These are phyloP conservation scores for Talaromyces proteolyticus DNA, from an alignment of 495 filamentous ascomycete genomes.

Conservation along the genomic window DNA sequence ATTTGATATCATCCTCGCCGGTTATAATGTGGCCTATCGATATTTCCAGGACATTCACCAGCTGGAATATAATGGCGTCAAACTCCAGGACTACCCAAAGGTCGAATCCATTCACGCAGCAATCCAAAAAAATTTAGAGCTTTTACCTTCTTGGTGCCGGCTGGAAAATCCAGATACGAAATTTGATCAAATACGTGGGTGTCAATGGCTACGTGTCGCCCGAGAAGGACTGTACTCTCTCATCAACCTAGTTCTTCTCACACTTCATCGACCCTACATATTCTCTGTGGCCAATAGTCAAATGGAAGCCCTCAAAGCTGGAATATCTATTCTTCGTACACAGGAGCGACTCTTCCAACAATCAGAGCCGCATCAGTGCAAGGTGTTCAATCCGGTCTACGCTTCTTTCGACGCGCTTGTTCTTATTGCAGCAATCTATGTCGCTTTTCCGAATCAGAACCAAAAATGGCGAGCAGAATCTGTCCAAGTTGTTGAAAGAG, in stretches of 20 bases:
- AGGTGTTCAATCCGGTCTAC: slow-evolving; percentile 49
- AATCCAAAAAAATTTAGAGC: slow-evolving; percentile 36
- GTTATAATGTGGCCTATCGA: slow-evolving; percentile 16
- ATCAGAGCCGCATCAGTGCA: slow-evolving; percentile 45
- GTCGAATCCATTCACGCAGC: slow-evolving; percentile 48
- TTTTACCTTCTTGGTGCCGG: slow-evolving; percentile 46
- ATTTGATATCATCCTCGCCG: slow-evolving; percentile 16
- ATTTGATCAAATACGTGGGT: slow-evolving; percentile 42
- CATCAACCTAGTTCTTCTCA: slow-evolving; percentile 48
- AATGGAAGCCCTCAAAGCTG: slow-evolving; percentile 47
- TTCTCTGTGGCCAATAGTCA: slow-evolving; percentile 48
- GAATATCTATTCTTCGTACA: slow-evolving; percentile 46
- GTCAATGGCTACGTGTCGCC: slow-evolving; percentile 45
- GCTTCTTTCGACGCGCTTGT: slow-evolving; percentile 59
- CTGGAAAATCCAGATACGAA: slow-evolving; percentile 48
- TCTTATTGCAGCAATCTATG: slow-evolving; percentile 52
- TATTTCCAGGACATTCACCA: slow-evolving; percentile 16
- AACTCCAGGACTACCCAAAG: slow-evolving; percentile 42
- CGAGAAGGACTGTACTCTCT: slow-evolving; percentile 41
- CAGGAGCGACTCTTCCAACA: slow-evolving; percentile 44
- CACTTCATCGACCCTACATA: slow-evolving; percentile 57
- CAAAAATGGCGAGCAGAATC: slow-evolving; percentile 29
- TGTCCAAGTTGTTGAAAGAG: slow-evolving; percentile 48
- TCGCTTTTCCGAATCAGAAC: slow-evolving; percentile 45
- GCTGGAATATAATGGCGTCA: slow-evolving; percentile 46